These are phyloP conservation scores for Draba incana DNA, from an alignment of 345 rosid genomes.

Conservation along the genomic window DNA sequence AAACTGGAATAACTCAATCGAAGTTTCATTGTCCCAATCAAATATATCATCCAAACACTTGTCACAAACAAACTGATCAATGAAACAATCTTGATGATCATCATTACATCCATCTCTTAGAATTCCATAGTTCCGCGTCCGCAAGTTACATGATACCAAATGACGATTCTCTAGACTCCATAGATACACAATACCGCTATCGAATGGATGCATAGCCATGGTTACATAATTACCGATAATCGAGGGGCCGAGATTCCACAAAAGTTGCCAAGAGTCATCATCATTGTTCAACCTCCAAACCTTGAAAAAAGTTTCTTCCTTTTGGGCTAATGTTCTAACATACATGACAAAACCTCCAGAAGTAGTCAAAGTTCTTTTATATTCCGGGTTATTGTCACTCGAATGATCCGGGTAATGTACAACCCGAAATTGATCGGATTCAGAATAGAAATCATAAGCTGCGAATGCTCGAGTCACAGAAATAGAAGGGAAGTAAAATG, in stretches of 20 bases:
- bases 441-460: neutral
- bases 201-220: slow-evolving; percentile 3
- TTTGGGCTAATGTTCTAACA: neutral
- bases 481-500: neutral
- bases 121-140: neutral
- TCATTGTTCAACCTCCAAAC: slow-evolving; percentile 6
- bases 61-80: neutral
- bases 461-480: neutral
- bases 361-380: neutral
- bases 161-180: neutral
- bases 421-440: neutral
- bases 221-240: neutral
- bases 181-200: neutral
- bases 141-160: neutral
- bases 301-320: neutral
- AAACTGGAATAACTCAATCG: neutral
- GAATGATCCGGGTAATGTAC: neutral
- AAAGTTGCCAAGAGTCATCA: neutral
- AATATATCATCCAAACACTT: neutral
- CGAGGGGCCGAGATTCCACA: neutral
- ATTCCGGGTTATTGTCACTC: no score
- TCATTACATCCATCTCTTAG: neutral
- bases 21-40: no score
- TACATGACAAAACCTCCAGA: neutral
- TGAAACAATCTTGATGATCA: neutral